Percentiles rank a stretch among this genome's conserved stretches.
These are phyloP conservation scores for Begonia masoniana DNA, from an alignment of 306 rosid genomes.

Conservation along the genomic window DNA sequence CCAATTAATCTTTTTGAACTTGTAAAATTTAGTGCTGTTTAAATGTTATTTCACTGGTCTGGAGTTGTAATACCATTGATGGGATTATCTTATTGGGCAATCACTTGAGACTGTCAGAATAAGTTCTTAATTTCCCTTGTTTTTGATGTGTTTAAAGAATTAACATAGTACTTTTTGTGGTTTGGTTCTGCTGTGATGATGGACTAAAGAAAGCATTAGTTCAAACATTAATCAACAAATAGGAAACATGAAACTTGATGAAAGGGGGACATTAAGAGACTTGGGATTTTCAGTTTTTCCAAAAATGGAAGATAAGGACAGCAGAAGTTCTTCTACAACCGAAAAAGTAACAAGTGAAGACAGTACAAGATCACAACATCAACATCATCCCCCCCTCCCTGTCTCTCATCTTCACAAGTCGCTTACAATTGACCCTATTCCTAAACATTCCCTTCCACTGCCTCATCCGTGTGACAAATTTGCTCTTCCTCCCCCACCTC, in stretches of 20 bases:
- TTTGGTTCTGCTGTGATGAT: conserved; percentile 24
- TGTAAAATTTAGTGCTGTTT: no score
- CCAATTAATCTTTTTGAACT: no score
- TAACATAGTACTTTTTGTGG: conserved; percentile 14
- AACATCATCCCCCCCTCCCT: conserved; percentile 10
- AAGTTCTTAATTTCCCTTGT: background rate
- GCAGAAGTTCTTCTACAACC: conserved; percentile 26
- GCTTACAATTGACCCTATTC: conserved; percentile 14
- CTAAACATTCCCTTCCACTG: conserved; percentile 17
- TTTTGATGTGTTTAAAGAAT: conserved; percentile 13
- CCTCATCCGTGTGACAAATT: conserved; percentile 49
- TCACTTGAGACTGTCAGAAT: no score
- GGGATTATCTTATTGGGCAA: no score
- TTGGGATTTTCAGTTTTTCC: conserved; percentile 16
- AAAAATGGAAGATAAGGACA: conserved; percentile 20
- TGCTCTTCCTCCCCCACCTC: conserved; percentile 87
- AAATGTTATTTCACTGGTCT: no score
- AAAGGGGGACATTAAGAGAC: conserved; percentile 11
- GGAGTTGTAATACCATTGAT: no score
- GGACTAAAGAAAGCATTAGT: conserved; percentile 33
- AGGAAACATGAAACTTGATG: conserved; percentile 25
- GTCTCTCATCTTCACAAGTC: conserved; percentile 13
- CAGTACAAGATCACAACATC: conserved; percentile 4
- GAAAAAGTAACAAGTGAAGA: conserved; percentile 16
- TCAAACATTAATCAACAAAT: conserved; percentile 32